Conservation (phyloP, 2,329 filamentous ascomycete species). For the Epichloe elymi region DNA sequence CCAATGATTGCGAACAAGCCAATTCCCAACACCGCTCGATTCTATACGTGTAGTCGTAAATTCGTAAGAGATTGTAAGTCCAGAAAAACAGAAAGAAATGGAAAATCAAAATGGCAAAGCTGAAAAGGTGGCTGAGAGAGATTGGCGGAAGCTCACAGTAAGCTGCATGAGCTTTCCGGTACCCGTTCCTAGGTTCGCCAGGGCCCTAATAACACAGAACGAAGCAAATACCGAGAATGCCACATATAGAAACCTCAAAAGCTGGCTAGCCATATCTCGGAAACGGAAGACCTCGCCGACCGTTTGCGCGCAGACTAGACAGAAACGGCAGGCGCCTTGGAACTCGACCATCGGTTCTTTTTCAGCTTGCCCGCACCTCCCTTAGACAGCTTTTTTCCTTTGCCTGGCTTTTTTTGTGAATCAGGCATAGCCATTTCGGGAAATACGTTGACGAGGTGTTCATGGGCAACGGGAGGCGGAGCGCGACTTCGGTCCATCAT, state of each 20-base stretch:
- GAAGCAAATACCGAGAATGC: not conserved
- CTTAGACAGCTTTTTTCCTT: conserved; percentile 20
- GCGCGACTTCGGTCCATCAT: conserved; percentile 5
- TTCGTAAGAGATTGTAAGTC: conserved; percentile 2
- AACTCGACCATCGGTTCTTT: conserved; percentile 13
- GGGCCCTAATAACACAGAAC: not conserved
- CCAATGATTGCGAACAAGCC: not conserved
- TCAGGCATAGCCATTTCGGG: conserved; percentile 12
- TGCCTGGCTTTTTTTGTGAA: conserved; percentile 8
- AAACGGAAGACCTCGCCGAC: not conserved
- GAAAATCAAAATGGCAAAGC: too few relatives aligned
- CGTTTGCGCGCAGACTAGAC: not conserved
- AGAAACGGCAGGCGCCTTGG: conserved; percentile 9
- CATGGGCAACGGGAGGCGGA: conserved; percentile 5
- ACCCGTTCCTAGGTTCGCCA: too few relatives aligned
- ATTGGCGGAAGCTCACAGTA: too few relatives aligned
- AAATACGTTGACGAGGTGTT: conserved; percentile 13
- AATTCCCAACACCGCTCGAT: not conserved
- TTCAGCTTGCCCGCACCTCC: conserved; percentile 11
- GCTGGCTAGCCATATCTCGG: not conserved
- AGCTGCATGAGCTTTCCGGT: too few relatives aligned
- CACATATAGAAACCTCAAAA: not conserved
- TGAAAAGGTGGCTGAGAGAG: too few relatives aligned
- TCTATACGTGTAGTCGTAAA: not conserved
- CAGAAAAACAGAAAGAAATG: not conserved